phyloP scores from a whole-genome alignment of 495 filamentous ascomycete genomes.

The Rhizodiscina lignyota region DNA sequence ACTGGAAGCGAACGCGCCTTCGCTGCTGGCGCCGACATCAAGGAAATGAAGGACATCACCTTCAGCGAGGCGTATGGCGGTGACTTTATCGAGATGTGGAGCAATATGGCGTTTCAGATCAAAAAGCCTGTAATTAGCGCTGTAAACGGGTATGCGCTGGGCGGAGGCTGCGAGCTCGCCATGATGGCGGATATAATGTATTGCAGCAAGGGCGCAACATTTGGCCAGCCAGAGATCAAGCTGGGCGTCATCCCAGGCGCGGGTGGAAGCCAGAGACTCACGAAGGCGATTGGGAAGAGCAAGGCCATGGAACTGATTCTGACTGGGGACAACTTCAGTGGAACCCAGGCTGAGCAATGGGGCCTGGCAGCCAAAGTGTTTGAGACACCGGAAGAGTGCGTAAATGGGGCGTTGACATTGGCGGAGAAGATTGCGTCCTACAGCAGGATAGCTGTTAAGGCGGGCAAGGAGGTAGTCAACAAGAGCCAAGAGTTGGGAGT shows the following conservation, averaged over 20 bases:
- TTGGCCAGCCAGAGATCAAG: slow-evolving; percentile 95
- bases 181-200: slow-evolving; percentile 94
- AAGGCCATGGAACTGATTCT: slow-evolving; percentile 89
- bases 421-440: slow-evolving; percentile 80
- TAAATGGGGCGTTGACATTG: slow-evolving; percentile 61
- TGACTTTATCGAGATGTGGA: slow-evolving; percentile 93
- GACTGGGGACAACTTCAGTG: slow-evolving; percentile 68
- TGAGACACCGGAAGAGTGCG: slow-evolving; percentile 61
- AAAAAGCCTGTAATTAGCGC: slow-evolving; percentile 89
- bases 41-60: slow-evolving; percentile 86
- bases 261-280: slow-evolving; percentile 81
- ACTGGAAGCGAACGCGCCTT: slow-evolving; percentile 82
- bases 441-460: slow-evolving; percentile 63
- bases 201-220: slow-evolving; percentile 64
- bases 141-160: slow-evolving; percentile 84
- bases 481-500: slow-evolving; percentile 83
- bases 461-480: slow-evolving; percentile 95
- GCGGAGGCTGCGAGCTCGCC: slow-evolving; percentile 93
- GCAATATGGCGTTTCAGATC: slow-evolving; percentile 56
- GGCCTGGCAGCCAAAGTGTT: slow-evolving; percentile 75
- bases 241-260: slow-evolving; percentile 85
- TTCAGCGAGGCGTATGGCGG: slow-evolving; percentile 69
- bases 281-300: slow-evolving; percentile 70
- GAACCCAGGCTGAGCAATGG: slow-evolving; percentile 73
- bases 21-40: slow-evolving; percentile 94